Base-by-base conservation (phyloP, 2,329 filamentous ascomycete genomes). In the Cordyceps javanica region DNA sequence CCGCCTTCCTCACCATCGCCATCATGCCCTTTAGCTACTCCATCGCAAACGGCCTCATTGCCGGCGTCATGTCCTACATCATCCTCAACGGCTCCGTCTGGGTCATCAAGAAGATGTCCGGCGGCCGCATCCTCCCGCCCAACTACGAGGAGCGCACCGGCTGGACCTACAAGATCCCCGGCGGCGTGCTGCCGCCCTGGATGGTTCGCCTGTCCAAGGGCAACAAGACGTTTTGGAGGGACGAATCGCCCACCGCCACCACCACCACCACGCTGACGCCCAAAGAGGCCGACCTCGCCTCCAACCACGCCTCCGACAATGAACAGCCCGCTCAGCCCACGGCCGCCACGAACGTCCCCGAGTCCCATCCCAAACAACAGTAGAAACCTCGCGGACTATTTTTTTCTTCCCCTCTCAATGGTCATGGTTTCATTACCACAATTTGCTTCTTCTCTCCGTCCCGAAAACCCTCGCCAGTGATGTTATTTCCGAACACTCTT, bases 21-120 rank as follows among this genome's bases (percentile, higher is more conserved):
- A 75, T 92, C 60, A 95, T 96, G 91, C 90, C 91, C 0, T 94
- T 95, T 73, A 91, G 89, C 1, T 96, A 94, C 76, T 90, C 86
- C 41, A 94, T 95, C 66, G 89, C 91, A 13, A 89, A 95, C 67
- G 91, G 91, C 49, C 78, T 96, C 16, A 95, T 95, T 64, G 89
- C 82, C 1, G 89, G 90, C 54, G 88, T 95, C 65, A 78, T 87
- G 66, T 84, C 83, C 39, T 95, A 95, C 72, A 86, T 87, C 45
- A 68, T 88, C 62, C 80, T 96, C 72, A 95, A 96, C 73, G 82
- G 78, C 0, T 67, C 80, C 13, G 85, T 90, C 13, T 92, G 82
- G 82, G 58, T 88, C 49, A 72, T 95, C 63, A 85, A 88, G 70
- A 79, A 83, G 68, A 73, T 73, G 3, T 87, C 84, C 0, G 77